phyloP scores from a whole-genome alignment of 352 stramenopile species.

The Plasmopara muralis region DNA sequence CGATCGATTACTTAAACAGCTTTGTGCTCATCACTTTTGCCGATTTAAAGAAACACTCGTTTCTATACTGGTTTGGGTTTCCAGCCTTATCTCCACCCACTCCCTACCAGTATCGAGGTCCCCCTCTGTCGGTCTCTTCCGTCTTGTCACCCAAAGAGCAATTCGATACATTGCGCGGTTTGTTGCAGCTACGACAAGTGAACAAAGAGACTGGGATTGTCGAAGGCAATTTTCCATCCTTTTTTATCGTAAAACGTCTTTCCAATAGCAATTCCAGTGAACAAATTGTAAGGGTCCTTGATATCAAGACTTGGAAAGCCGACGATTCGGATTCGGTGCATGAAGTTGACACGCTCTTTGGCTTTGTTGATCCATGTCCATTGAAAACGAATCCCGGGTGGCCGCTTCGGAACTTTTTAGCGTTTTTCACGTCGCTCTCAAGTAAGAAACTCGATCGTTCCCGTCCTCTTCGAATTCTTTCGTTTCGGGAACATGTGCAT shows the following conservation, averaged over 20 bases:
- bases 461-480: slow-evolving; percentile 40
- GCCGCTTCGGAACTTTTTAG: slow-evolving; percentile 86
- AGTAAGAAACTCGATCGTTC: slow-evolving; percentile 24
- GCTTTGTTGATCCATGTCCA: slow-evolving; percentile 84
- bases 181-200: slow-evolving; percentile 36
- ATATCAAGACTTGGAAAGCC: slow-evolving; percentile 27
- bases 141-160: slow-evolving; percentile 39
- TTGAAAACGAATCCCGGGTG: slow-evolving; percentile 72
- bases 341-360: slow-evolving; percentile 53
- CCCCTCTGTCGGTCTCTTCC: slow-evolving; percentile 21
- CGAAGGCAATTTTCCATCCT: slow-evolving; percentile 41
- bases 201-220: slow-evolving; percentile 8
- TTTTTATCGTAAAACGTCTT: slow-evolving; percentile 64
- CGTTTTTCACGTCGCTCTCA: slow-evolving; percentile 41
- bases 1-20: slow-evolving; percentile 57
- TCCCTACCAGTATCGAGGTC: slow-evolving; percentile 29
- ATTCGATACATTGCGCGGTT: slow-evolving; percentile 24
- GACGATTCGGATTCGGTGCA: slow-evolving; percentile 1
- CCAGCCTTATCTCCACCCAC: slow-evolving; percentile 54
- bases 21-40: slow-evolving; percentile 90
- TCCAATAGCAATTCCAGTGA: slow-evolving; percentile 1
- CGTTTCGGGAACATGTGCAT: slow-evolving; percentile 68
- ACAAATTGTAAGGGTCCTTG: slow-evolving; percentile 21
- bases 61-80: slow-evolving; percentile 92
- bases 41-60: slow-evolving; percentile 91